Base-by-base conservation (phyloP, 495 filamentous ascomycete genomes). In the Lepraria neglecta region DNA sequence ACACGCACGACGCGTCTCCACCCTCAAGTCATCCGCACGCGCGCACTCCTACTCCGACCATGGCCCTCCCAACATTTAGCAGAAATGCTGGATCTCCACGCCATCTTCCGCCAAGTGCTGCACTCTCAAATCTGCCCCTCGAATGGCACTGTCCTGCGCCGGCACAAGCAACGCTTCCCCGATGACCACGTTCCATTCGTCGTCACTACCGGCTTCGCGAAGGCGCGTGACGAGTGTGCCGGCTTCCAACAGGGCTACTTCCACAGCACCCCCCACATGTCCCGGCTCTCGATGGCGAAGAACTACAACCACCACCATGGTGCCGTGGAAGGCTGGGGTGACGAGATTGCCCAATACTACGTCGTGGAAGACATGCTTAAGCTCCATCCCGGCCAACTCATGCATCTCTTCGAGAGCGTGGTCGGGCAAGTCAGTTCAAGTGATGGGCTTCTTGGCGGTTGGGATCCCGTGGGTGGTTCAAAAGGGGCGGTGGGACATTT, bases 361-460 rank as follows among this genome's bases (percentile, higher is more conserved):
- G 74, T 85, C 21, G 76, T 86, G 28, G 81, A 85, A 68, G 83
- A 85, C 63, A 84, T 86, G 83, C 73, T 85, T 70, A 85, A 86
- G 70, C 73, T 86, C 24, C 76, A 84, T 61, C 83, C 83, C 12
- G 76, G 74, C 11, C 80, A 85, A 65, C 70, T 85, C 3, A 65
- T 86, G 58, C 81, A 77, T 73, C 68, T 86, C 59, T 78, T 78
- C 44, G 75, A 82, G 51, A 73, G 79, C 64, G 78, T 78, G 15
- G 74, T 73, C 11, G 59, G 59, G 31, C 47, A 58, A 31, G 44
- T 54, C 17, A 51, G 54, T 9, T 30, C 56, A 4, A 12, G 7
- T 17, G 43, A 56, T 28, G 64, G 51, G 43, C 28, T 44, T 10
- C 51, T 14, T 12, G 24, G 46, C 14, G 10, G 35, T n/a, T 43